phyloP scores from a whole-genome alignment of 2,329 filamentous ascomycete species.

The Stachybotrys chlorohalonatus region DNA sequence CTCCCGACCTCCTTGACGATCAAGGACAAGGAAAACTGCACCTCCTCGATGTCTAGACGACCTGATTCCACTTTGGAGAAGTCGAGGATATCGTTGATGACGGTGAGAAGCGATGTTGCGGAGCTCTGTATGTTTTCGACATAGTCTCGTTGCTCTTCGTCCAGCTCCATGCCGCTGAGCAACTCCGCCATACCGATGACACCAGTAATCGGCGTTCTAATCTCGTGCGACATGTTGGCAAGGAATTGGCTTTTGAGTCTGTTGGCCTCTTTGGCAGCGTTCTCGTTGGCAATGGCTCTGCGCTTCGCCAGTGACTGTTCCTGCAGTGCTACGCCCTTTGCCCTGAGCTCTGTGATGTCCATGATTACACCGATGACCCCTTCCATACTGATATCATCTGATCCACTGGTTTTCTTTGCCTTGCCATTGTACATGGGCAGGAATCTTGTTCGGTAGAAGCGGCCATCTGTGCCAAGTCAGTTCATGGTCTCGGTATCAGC shows the following conservation, averaged over 20 bases:
- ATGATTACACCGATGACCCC: constrained; percentile 73
- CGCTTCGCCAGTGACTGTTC: constrained; percentile 61
- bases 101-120: constrained; percentile 71
- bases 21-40: constrained; percentile 67
- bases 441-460: constrained; percentile 65
- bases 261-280: constrained; percentile 71
- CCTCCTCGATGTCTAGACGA: constrained; percentile 67
- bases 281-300: constrained; percentile 63
- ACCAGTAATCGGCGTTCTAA: constrained; percentile 69
- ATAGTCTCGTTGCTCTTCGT: constrained; percentile 64
- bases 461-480: constrained; percentile 32
- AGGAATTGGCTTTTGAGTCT: constrained; percentile 73
- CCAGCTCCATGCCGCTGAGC: constrained; percentile 56
- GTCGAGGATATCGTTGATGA: constrained; percentile 87
- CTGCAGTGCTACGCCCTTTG: constrained; percentile 53
- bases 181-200: constrained; percentile 75
- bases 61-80: constrained; percentile 82
- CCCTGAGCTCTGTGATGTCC: constrained; percentile 66
- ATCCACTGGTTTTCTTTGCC: constrained; percentile 36
- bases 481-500: background rate
- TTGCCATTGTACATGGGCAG: constrained; percentile 54
- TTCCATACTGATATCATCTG: constrained; percentile 45
- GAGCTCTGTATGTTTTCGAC: constrained; percentile 72
- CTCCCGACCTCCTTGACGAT: constrained; percentile 73
- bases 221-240: constrained; percentile 77